These are phyloP conservation scores for Saccharomyces pastorianus DNA, from an alignment of 1,139 yeast genomes.

Conservation along the genomic window DNA sequence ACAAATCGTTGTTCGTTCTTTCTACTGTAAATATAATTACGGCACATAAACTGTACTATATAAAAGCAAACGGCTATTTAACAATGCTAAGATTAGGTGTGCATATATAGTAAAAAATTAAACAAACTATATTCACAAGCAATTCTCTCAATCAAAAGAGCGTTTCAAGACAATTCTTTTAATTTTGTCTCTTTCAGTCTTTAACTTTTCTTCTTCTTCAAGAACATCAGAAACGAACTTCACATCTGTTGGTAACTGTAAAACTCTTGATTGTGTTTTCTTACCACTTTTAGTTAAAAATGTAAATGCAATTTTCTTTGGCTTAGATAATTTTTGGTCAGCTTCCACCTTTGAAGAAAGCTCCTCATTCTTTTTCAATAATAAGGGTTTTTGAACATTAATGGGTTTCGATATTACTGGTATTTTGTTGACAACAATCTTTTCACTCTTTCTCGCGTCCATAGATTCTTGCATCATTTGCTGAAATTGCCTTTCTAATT, in stretches of 20 bases:
- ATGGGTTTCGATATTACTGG: slow-evolving; percentile 13
- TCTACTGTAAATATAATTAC: background rate
- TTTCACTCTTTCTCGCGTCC: slow-evolving; percentile 33
- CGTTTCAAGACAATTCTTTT: slow-evolving; percentile 33
- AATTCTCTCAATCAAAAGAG: slow-evolving; percentile 25
- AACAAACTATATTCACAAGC: background rate
- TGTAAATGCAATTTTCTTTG: slow-evolving; percentile 40
- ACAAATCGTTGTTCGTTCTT: background rate
- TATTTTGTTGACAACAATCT: slow-evolving; percentile 18
- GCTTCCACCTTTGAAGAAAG: background rate
- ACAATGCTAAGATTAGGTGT: background rate
- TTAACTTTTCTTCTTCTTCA: slow-evolving; percentile 32
- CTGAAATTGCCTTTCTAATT: slow-evolving; percentile 48
- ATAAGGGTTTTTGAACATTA: background rate
- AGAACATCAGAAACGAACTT: slow-evolving; percentile 41
- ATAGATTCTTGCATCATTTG: slow-evolving; percentile 44
- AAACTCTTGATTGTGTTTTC: slow-evolving; percentile 37
- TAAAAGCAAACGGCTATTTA: background rate
- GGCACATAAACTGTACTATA: background rate
- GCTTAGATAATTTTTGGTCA: slow-evolving; percentile 2
- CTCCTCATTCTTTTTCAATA: slow-evolving; percentile 2
- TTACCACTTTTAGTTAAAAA: slow-evolving; percentile 48
- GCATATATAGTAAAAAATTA: background rate
- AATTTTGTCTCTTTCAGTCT: slow-evolving; percentile 33
- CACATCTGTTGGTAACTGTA: slow-evolving; percentile 43